Evolutionary conservation across 2,329 filamentous ascomycete species (phyloP), one percentile per base, ranked within the genome.

Genomic region (Pseudopyricularia cyperi): DNA sequence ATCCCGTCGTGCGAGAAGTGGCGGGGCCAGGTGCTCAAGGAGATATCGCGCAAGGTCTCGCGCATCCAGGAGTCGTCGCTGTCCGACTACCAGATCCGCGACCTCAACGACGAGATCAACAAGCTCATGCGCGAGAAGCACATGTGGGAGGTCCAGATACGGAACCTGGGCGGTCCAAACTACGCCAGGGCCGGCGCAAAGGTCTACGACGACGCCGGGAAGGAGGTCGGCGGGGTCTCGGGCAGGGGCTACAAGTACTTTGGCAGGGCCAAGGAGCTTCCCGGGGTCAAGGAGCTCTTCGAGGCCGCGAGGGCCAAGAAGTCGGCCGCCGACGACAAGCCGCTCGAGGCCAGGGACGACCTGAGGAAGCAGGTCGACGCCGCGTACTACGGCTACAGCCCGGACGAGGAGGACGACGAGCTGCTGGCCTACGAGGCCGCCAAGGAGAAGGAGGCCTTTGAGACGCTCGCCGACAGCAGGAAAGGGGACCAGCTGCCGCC

Each of bases 31-130:
- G 91, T 97, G 30, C 82, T 98, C 56, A 95, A 95, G 66, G 93
- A 98, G 67, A 91, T 98, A 63, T 91, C 85, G 57, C 89, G 93
- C 69, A 98, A 98, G 69, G 89, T 98, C 53, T 89, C 89, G 57
- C 87, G 87, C 64, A 97, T 98, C 71, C 93, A 98, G 67, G 93
- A 98, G 61, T 74, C 80, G 8, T 83, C 85, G 47, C 77, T 98
- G n/a, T 89, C 82, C 69, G 93, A 98, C 75, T 97, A 87, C 73
- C 93, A 97, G 74, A 89, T 98, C 67, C 79, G 93, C 63, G 93
- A 98, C 69, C 75, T 98, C 65, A 98, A 98, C 72, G 93, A 98
- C 68, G 93, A 98, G 70, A 95, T 98, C 75, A 98, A 98, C 75
- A 95, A 95, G 71, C 78, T 95, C 56, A 96, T 98, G 88, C 83